Conservation (phyloP, 2,329 filamentous ascomycete genomes). For the Colletotrichum scovillei region DNA sequence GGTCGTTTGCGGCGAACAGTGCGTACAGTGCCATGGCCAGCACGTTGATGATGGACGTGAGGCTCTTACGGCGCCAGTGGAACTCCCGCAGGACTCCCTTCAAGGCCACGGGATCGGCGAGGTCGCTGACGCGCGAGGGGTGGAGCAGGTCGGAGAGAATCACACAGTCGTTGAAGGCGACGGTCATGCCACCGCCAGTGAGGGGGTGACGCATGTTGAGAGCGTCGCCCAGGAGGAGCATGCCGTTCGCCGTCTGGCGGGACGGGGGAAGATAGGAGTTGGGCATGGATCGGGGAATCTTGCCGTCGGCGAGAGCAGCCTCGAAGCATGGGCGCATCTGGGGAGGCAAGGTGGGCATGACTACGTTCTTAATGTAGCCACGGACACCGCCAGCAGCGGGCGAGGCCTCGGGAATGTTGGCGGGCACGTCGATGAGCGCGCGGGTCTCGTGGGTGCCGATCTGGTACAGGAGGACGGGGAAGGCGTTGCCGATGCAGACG, state of each 20-base stretch:
- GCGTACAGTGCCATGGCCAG: slow-evolving; percentile 94
- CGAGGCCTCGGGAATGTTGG: slow-evolving; percentile 78
- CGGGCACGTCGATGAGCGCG: slow-evolving; percentile 88
- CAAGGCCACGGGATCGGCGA: slow-evolving; percentile 76
- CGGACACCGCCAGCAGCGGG: slow-evolving; percentile 84
- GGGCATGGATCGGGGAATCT: slow-evolving; percentile 87
- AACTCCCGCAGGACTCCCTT: slow-evolving; percentile 77
- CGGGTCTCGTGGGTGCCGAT: slow-evolving; percentile 96
- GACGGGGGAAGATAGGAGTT: slow-evolving; percentile 92
- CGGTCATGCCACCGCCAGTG: slow-evolving; percentile 97
- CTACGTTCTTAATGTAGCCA: slow-evolving; percentile 81
- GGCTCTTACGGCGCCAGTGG: slow-evolving; percentile 87
- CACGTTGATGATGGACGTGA: slow-evolving; percentile 93
- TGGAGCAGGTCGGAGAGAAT: slow-evolving; percentile 80
- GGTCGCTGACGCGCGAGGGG: slow-evolving; percentile 73
- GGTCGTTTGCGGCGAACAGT: slow-evolving; percentile 88
- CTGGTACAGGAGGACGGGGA: slow-evolving; percentile 91
- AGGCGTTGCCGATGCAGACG: slow-evolving; percentile 82
- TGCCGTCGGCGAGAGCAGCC: slow-evolving; percentile 80
- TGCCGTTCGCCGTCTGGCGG: slow-evolving; percentile 65
- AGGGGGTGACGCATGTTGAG: slow-evolving; percentile 99
- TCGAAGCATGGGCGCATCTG: slow-evolving; percentile 79
- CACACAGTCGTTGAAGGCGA: slow-evolving; percentile 92
- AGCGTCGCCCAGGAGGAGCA: slow-evolving; percentile 90
- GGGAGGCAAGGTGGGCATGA: slow-evolving; percentile 81